phyloP scores from a whole-genome alignment of 345 rosid species.

The Salix brachista region DNA sequence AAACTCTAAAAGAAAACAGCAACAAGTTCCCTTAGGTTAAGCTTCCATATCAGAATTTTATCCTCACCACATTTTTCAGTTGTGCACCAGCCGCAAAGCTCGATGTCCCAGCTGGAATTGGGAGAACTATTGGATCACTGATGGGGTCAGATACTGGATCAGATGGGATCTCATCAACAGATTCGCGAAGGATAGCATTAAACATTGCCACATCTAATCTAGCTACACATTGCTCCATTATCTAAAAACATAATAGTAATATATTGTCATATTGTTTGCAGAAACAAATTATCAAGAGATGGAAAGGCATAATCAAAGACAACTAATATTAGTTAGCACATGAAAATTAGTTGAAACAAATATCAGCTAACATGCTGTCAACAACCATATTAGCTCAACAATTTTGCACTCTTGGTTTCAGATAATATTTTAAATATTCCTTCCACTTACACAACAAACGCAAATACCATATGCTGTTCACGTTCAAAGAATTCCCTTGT shows the following conservation, averaged over 20 bases:
- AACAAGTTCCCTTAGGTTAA: not conserved
- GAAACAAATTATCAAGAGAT: not conserved
- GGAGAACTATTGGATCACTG: conserved; percentile 69
- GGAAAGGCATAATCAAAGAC: not conserved
- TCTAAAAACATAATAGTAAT: conserved; percentile 33
- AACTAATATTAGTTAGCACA: not conserved
- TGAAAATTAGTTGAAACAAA: not conserved
- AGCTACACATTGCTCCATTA: conserved; percentile 94
- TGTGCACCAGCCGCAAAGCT: conserved; percentile 93
- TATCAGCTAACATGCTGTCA: not conserved
- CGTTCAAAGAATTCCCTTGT: too few relatives aligned
- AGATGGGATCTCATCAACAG: conserved; percentile 74
- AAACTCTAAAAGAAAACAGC: too few relatives aligned
- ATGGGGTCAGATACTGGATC: conserved; percentile 96
- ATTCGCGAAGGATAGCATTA: conserved; percentile 95
- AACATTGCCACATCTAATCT: conserved; percentile 95
- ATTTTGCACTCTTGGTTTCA: not conserved
- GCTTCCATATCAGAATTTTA: conserved; percentile 2
- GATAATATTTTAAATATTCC: not conserved
- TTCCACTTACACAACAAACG: not conserved
- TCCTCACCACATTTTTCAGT: conserved; percentile 74
- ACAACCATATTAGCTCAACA: not conserved
- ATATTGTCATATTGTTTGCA: not conserved
- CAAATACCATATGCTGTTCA: not conserved
- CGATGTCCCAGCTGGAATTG: conserved; percentile 69